Evolutionary conservation across 352 stramenopile genomes (phyloP).

Genomic region (Blastocystis sp.): DNA sequence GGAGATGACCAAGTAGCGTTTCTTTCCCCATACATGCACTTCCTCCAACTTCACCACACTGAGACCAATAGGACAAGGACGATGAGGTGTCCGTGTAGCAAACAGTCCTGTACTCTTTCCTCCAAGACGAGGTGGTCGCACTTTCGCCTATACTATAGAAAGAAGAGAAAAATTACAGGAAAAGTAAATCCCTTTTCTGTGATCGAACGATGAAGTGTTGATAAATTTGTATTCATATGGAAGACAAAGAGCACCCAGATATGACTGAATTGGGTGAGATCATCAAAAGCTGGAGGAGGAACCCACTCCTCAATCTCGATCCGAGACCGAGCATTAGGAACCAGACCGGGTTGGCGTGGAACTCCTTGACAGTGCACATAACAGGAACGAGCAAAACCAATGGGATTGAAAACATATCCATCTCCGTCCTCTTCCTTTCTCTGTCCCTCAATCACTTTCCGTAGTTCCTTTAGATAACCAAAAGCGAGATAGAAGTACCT

Average conservation of each 20-base stretch:
- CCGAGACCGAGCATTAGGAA: constrained; percentile 70
- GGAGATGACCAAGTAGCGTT: constrained; percentile 59
- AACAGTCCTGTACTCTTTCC: constrained; percentile 79
- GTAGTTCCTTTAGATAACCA: constrained; percentile 24
- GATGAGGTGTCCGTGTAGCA: constrained; percentile 77
- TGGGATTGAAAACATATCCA: constrained; percentile 73
- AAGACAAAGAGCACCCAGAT: constrained; percentile 83
- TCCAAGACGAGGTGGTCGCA: constrained; percentile 67
- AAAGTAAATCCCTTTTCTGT: constrained; percentile 58
- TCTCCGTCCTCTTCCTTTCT: constrained; percentile 68
- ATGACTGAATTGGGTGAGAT: constrained; percentile 78
- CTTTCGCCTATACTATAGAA: constrained; percentile 48
- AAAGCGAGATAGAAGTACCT: not conserved
- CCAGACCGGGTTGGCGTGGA: constrained; percentile 74
- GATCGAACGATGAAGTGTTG: constrained; percentile 65
- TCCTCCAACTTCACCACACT: constrained; percentile 74
- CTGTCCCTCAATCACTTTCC: constrained; percentile 21
- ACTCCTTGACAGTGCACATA: constrained; percentile 78
- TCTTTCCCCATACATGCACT: constrained; percentile 67
- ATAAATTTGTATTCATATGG: constrained; percentile 80
- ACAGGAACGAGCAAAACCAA: constrained; percentile 75
- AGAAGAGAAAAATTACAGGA: not conserved
- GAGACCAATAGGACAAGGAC: constrained; percentile 76
- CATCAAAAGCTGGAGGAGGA: constrained; percentile 72
- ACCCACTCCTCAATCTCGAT: constrained; percentile 75